phyloP scores from a whole-genome alignment of 768 basidiomycete species.

The Clathrus columnatus region DNA sequence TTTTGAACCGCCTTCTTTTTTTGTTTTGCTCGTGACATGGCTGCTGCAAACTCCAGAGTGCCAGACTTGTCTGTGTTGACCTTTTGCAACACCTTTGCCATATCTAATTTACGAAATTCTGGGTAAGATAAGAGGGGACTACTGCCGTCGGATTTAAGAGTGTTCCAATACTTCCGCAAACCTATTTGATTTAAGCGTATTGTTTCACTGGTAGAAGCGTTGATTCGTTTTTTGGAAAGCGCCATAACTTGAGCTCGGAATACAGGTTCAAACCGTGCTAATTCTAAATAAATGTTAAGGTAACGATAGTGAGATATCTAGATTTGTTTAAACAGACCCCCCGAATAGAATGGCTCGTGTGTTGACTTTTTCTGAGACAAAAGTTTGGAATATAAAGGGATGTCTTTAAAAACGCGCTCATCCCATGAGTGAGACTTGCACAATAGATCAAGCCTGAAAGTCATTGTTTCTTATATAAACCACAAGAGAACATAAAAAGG shows the following conservation, averaged over 20 bases:
- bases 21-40: neutral
- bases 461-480: neutral
- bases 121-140: constrained; percentile 1
- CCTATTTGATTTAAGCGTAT: constrained; percentile 2
- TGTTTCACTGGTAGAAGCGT: neutral
- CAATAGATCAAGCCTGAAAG: neutral
- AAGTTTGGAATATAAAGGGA: neutral
- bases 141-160: neutral
- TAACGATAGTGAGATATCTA: neutral
- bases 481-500: neutral
- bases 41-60: neutral
- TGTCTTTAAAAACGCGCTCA: neutral
- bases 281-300: neutral
- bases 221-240: neutral
- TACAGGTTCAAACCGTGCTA: neutral
- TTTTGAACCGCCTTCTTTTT: neutral
- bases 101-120: constrained; percentile 3
- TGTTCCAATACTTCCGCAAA: constrained; percentile 3
- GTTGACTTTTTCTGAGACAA: neutral
- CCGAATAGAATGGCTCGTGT: neutral
- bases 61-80: constrained; percentile 1
- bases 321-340: neutral
- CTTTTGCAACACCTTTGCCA: neutral
- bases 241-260: neutral
- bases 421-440: neutral